Conservation (phyloP, 2,329 filamentous ascomycete species). For the Diaporthe nobilis region DNA sequence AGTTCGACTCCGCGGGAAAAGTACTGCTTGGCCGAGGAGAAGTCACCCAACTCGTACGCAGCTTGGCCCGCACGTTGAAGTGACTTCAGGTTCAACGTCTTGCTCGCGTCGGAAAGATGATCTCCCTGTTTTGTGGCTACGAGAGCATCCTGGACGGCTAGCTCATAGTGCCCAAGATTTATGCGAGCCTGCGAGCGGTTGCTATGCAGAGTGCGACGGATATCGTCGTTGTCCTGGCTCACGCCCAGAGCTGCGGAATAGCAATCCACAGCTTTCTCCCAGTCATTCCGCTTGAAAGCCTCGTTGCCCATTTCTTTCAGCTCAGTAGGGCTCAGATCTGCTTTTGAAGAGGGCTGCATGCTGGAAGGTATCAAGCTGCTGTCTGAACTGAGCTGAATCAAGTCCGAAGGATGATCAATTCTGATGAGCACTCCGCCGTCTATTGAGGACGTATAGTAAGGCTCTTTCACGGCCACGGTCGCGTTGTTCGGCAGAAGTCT, state of each 20-base stretch:
- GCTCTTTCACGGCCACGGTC: constrained; percentile 54
- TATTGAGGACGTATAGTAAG: constrained; percentile 50
- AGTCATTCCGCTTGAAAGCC: neutral
- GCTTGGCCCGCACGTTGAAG: neutral
- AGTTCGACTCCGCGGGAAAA: neutral
- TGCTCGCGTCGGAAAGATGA: neutral
- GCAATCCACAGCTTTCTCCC: neutral
- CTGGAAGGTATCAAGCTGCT: neutral
- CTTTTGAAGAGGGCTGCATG: neutral
- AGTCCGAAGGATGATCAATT: constrained; percentile 54
- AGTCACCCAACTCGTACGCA: neutral
- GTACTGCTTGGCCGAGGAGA: neutral
- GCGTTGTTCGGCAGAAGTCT: constrained; percentile 51
- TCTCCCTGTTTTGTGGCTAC: neutral
- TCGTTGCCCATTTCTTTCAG: constrained; percentile 39
- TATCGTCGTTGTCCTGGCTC: constrained; percentile 10
- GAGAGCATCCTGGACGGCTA: constrained; percentile 10
- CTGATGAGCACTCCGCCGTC: constrained; percentile 51
- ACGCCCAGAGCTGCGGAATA: constrained; percentile 35
- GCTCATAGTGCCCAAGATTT: constrained; percentile 4
- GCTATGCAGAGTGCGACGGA: constrained; percentile 6
- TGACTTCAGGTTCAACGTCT: neutral
- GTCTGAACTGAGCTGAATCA: constrained; percentile 45
- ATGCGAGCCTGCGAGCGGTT: constrained; percentile 8
- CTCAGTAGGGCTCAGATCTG: neutral